Percentiles rank a stretch among this genome's conserved stretches.
Conservation (phyloP, 2,329 filamentous ascomycete genomes). For the Chrysoporthe austroafricana region DNA sequence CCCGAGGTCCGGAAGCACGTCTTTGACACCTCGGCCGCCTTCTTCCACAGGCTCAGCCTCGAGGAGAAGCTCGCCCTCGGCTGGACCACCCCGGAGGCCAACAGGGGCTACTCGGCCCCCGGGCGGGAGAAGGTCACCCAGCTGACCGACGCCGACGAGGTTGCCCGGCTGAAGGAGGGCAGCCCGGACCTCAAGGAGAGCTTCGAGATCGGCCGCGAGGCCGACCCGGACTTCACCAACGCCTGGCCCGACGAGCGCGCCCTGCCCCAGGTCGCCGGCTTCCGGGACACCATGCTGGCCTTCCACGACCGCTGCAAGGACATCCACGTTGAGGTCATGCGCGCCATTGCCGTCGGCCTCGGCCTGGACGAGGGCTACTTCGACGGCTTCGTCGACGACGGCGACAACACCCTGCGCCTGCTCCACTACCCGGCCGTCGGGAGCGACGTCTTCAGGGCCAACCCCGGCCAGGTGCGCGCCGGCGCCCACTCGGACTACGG, state of each 20-base stretch:
- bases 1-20: slow-evolving; percentile 60
- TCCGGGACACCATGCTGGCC: slow-evolving; percentile 71
- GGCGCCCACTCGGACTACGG: slow-evolving; percentile 76
- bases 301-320: slow-evolving; percentile 78
- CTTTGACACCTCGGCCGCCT: slow-evolving; percentile 70
- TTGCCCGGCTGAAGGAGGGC: slow-evolving; percentile 60
- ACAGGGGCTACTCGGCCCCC: slow-evolving; percentile 72
- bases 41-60: slow-evolving; percentile 66
- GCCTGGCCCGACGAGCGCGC: slow-evolving; percentile 69
- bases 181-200: slow-evolving; percentile 70
- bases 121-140: slow-evolving; percentile 74
- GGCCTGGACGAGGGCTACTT: slow-evolving; percentile 74
- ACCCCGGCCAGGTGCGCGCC: slow-evolving; percentile 72
- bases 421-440: slow-evolving; percentile 76
- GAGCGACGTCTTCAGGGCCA: slow-evolving; percentile 66
- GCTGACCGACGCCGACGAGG: slow-evolving; percentile 56
- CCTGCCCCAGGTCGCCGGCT: slow-evolving; percentile 54
- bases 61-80: slow-evolving; percentile 66
- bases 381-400: slow-evolving; percentile 70
- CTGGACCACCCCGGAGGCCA: slow-evolving; percentile 74
- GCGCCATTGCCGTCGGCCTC: slow-evolving; percentile 82
- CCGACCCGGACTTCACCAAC: slow-evolving; percentile 67
- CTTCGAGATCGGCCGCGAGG: slow-evolving; percentile 66
- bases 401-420: slow-evolving; percentile 73
- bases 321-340: slow-evolving; percentile 79